Conservation (phyloP, 129 eudicot genomes). For the Helichrysum umbraculigerum region DNA sequence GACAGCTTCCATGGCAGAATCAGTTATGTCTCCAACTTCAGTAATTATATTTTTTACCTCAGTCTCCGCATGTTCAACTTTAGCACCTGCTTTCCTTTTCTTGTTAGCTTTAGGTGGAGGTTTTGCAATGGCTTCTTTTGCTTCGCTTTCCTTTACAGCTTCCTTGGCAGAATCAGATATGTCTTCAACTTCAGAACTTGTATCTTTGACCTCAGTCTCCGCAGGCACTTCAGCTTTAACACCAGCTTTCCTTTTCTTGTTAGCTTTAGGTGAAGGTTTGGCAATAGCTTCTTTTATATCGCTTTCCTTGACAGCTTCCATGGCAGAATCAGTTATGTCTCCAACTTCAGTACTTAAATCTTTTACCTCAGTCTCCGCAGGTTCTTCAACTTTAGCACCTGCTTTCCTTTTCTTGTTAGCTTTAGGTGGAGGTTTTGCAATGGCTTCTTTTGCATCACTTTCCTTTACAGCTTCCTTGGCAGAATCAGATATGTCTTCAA, state of each 20-base stretch:
- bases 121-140: slow-evolving; percentile 12
- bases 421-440: slow-evolving; percentile 24
- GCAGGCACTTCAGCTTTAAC: too few species aligned
- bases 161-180: too few species aligned
- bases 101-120: slow-evolving; percentile 29
- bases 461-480: slow-evolving; percentile 3
- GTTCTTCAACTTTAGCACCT: slow-evolving; percentile 6
- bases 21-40: neutral
- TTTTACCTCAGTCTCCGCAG: neutral
- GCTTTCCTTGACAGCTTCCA: slow-evolving; percentile 6
- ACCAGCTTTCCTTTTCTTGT: slow-evolving; percentile 43
- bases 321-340: neutral
- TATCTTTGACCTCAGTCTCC: too few species aligned
- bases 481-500: neutral
- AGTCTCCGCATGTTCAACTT: neutral
- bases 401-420: slow-evolving; percentile 36
- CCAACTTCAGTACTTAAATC: slow-evolving; percentile 6
- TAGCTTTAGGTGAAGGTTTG: slow-evolving; percentile 23
- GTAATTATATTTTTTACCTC: neutral
- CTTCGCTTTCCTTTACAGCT: slow-evolving; percentile 22
- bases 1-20: neutral
- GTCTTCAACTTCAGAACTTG: too few species aligned
- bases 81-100: slow-evolving; percentile 26
- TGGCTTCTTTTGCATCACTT: neutral
- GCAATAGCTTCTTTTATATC: slow-evolving; percentile 7